phyloP scores from a whole-genome alignment of 2,329 filamentous ascomycete genomes.

The Arthrobotrys conoides region DNA sequence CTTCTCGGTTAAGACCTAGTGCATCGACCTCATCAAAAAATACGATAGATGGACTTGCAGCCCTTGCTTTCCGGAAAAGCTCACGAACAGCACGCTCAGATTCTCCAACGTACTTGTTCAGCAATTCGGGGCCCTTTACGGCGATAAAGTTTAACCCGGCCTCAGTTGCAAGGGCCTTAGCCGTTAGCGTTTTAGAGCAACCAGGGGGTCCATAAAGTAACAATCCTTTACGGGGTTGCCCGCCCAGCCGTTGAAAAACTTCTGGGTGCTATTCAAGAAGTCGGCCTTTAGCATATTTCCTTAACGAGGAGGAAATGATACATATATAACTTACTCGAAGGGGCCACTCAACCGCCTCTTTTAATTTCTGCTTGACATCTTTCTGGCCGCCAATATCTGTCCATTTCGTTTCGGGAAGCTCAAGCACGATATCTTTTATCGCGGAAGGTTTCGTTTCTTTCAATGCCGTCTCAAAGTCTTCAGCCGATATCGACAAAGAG shows the following conservation, averaged over 20 bases:
- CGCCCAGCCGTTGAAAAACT: slow-evolving; percentile 64
- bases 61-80: slow-evolving; percentile 76
- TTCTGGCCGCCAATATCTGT: slow-evolving; percentile 76
- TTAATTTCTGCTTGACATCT: slow-evolving; percentile 70
- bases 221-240: slow-evolving; percentile 74
- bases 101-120: slow-evolving; percentile 80
- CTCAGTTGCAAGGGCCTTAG: slow-evolving; percentile 77
- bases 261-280: slow-evolving; percentile 62
- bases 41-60: slow-evolving; percentile 77
- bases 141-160: slow-evolving; percentile 78
- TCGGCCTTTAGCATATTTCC: background rate
- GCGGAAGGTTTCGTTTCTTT: slow-evolving; percentile 75
- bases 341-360: slow-evolving; percentile 64
- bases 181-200: slow-evolving; percentile 78
- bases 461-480: slow-evolving; percentile 72
- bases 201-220: slow-evolving; percentile 78
- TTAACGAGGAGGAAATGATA: background rate
- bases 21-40: slow-evolving; percentile 81
- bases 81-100: slow-evolving; percentile 77
- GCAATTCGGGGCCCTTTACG: slow-evolving; percentile 77
- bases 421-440: slow-evolving; percentile 76
- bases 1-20: slow-evolving; percentile 72
- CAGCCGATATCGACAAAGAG: slow-evolving; percentile 52
- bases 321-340: slow-evolving; percentile 61
- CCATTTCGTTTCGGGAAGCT: slow-evolving; percentile 77